Evolutionary conservation across 2,329 filamentous ascomycete genomes (phyloP), one percentile per base, ranked within the genome.

Genomic region (Colletotrichum australisinense): DNA sequence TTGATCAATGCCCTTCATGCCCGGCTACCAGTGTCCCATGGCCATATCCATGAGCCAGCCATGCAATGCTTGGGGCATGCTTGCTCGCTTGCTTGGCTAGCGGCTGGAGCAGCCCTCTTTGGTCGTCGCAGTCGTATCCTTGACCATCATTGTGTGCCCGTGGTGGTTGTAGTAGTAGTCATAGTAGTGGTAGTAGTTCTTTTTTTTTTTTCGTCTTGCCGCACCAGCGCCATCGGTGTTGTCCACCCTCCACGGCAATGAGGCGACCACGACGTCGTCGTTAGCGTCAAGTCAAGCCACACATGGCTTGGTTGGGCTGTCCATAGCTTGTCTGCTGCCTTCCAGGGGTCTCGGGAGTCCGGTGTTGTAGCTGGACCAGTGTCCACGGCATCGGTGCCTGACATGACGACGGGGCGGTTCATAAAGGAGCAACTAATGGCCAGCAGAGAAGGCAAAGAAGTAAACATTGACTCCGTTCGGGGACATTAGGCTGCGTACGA

Each of bases 51-150:
- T 60, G 38, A 52, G n/a, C n/a, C n/a, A n/a, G 72, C 74, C 78
- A 74, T 67, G 46, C 65, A 66, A 69, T n/a, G n/a, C 72, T 55
- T 74, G 67, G 74, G 72, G 67, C 60, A 75, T 72, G 72, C 67
- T 68, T 72, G 67, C 38, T 67, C 38, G 56, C 26, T 69, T 46
- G 68, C 46, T 72, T 72, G 72, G 67, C 67, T 72, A 74, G 72
- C 72, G 72, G 68, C 62, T 57, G 55, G 22, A 55, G 42, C 60
- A 69, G 69, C 58, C 19, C 49, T 62, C 63, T 53, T 46, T 69
- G 46, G 64, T 35, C 35, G 56, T 72, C 22, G 35, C 53, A 62
- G 42, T 49, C 42, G 42, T 19, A 49, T 49, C 42, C 42, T 72
- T 55, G 49, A 46, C 8, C 42, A 28, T 59, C 53, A 9, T 22